A percentile compares a stretch with the other conserved stretches of the same genome.
These are phyloP conservation scores for Halteria grandinella DNA, from an alignment of 73 alveolate genomes.

Conservation along the genomic window DNA sequence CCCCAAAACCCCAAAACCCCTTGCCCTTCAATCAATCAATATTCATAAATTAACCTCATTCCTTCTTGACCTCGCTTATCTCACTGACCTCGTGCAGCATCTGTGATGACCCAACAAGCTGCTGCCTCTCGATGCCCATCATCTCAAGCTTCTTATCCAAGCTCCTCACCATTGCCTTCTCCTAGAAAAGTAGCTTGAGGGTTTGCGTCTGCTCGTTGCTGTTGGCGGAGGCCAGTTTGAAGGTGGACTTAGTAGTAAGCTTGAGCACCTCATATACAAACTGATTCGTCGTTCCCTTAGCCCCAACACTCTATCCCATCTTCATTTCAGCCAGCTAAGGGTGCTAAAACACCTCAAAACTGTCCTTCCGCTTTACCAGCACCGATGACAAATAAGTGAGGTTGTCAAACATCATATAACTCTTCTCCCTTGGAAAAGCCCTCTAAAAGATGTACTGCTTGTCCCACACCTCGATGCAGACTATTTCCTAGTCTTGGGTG, in stretches of 20 bases:
- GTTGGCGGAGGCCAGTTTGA: constrained; percentile 15
- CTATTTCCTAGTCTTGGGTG: constrained; percentile 26
- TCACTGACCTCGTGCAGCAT: no score
- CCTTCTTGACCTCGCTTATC: no score
- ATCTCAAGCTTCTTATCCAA: constrained; percentile 8
- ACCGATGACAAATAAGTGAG: constrained; percentile 13
- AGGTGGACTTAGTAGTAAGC: constrained; percentile 6
- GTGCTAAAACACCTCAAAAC: not conserved
- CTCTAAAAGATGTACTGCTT: constrained; percentile 1
- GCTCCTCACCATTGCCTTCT: constrained; percentile 14
- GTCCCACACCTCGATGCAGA: constrained; percentile 37
- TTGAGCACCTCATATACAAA: constrained; percentile 35
- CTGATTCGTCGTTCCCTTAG: not conserved
- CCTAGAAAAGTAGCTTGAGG: constrained; percentile 7
- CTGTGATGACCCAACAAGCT: no score
- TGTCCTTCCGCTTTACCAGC: constrained; percentile 11
- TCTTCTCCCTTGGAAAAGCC: constrained; percentile 36
- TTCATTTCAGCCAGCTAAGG: no score
- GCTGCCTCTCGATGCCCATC: no score
- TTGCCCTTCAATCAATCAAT: no score
- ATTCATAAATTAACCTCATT: no score
- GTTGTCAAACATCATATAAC: constrained; percentile 11
- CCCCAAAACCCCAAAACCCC: no score
- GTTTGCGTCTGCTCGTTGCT: constrained; percentile 38
- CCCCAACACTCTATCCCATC: not conserved